Conservation (phyloP, 2,329 filamentous ascomycete genomes). For the Akanthomyces uredinophilus region DNA sequence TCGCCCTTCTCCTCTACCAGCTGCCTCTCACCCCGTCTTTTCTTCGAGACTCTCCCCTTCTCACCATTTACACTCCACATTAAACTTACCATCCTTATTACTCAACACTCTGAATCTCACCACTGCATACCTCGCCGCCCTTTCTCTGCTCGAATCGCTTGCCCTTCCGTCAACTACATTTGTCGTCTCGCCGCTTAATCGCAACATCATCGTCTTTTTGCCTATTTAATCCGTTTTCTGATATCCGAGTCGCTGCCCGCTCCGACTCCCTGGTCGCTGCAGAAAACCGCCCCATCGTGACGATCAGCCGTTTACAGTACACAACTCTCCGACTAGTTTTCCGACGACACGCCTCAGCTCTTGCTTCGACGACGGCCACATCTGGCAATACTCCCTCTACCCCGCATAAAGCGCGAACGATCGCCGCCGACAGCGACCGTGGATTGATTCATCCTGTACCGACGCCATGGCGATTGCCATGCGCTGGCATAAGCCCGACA, state of each 20-base stretch:
- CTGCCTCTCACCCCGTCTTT: not conserved
- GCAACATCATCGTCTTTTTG: not conserved
- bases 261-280: constrained; percentile 2
- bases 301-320: constrained; percentile 6
- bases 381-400: not conserved
- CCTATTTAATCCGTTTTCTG: not conserved
- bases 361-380: constrained; percentile 11
- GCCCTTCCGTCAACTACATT: not conserved
- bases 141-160: not conserved
- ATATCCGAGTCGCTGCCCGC: not conserved
- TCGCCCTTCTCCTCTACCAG: not conserved
- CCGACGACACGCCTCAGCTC: not conserved
- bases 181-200: not conserved
- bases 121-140: constrained; percentile 1
- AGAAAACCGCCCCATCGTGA: constrained; percentile 10
- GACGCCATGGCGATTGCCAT: constrained; percentile 61
- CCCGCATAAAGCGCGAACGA: constrained; percentile 3
- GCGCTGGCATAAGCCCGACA: constrained; percentile 70
- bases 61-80: constrained; percentile 14
- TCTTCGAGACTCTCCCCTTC: constrained; percentile 1
- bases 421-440: constrained; percentile 23
- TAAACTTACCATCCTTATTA: constrained; percentile 12
- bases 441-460: constrained; percentile 45
- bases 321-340: not conserved
- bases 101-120: constrained; percentile 6